Conservation (phyloP, 2,329 filamentous ascomycete genomes). For the Fusarium domesticum region DNA sequence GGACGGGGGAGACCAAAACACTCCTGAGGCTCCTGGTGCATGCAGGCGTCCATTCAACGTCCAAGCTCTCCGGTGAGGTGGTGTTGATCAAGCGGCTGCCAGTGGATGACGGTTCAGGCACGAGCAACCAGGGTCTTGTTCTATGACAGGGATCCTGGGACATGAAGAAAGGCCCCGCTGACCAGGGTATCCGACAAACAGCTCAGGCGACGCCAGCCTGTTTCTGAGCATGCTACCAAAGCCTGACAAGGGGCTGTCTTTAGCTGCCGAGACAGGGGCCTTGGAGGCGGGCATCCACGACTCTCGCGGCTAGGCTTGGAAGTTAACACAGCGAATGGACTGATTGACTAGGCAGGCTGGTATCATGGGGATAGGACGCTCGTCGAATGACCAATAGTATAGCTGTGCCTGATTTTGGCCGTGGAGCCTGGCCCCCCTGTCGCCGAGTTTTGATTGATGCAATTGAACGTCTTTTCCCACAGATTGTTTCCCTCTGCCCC, state of each 20-base stretch:
- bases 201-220: slow-evolving; percentile 18
- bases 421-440: slow-evolving; percentile 6
- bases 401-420: slow-evolving; percentile 19
- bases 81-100: slow-evolving; percentile 22
- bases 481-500: no score
- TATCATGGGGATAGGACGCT: slow-evolving; percentile 20
- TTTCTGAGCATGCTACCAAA: slow-evolving; percentile 7
- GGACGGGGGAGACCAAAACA: slow-evolving; percentile 7
- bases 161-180: slow-evolving; percentile 5
- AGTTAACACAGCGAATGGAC: slow-evolving; percentile 13
- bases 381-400: slow-evolving; percentile 21
- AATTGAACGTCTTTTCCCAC: slow-evolving; percentile 11
- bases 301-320: not conserved
- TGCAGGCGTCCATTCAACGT: slow-evolving; percentile 19
- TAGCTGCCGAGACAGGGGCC: slow-evolving; percentile 18
- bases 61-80: slow-evolving; percentile 27
- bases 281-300: slow-evolving; percentile 3
- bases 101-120: slow-evolving; percentile 22
- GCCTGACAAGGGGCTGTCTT: slow-evolving; percentile 13
- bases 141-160: slow-evolving; percentile 9
- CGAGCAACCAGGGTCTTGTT: slow-evolving; percentile 7
- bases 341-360: slow-evolving; percentile 20
- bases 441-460: slow-evolving; percentile 12
- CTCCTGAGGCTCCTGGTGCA: slow-evolving; percentile 12
- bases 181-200: slow-evolving; percentile 18